A percentile compares a stretch with the other conserved stretches of the same genome.
Conservation (phyloP, 768 basidiomycete genomes). For the Lactifluus subvellereus region DNA sequence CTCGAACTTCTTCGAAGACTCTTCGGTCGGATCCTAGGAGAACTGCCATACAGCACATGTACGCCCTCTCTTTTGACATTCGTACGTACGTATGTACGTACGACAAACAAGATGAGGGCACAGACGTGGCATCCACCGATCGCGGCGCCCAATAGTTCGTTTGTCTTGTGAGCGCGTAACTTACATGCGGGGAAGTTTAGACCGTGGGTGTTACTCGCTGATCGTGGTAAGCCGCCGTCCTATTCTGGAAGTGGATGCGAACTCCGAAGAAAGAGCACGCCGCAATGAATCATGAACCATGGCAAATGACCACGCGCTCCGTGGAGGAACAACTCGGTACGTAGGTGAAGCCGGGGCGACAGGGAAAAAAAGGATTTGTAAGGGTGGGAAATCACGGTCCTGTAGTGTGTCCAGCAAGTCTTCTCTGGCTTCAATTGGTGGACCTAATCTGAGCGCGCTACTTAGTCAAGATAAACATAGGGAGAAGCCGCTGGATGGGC, state of each 20-base stretch:
- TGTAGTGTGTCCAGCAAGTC: neutral
- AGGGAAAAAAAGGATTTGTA: neutral
- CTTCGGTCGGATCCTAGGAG: slow-evolving; percentile 8
- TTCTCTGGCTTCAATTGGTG: neutral
- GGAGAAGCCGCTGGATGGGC: neutral
- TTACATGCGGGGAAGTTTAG: neutral
- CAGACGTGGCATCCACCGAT: slow-evolving; percentile 2
- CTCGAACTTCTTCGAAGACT: neutral
- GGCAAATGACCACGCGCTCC: neutral
- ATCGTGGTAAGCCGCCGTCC: neutral
- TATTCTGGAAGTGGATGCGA: neutral
- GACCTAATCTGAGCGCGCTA: neutral
- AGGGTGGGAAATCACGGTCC: neutral
- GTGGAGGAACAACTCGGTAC: neutral
- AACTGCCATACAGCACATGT: neutral
- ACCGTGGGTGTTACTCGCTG: neutral
- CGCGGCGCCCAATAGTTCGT: neutral
- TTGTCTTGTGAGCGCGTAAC: neutral
- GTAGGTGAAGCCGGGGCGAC: neutral
- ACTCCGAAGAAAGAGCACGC: neutral
- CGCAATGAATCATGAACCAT: neutral
- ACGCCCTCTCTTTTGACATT: neutral
- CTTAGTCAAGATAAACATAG: neutral
- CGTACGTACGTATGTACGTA: slow-evolving; percentile 12
- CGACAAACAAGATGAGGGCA: neutral